Conservation (phyloP, 2,329 filamentous ascomycete genomes). For the Phaeophleospora eucalypticola region DNA sequence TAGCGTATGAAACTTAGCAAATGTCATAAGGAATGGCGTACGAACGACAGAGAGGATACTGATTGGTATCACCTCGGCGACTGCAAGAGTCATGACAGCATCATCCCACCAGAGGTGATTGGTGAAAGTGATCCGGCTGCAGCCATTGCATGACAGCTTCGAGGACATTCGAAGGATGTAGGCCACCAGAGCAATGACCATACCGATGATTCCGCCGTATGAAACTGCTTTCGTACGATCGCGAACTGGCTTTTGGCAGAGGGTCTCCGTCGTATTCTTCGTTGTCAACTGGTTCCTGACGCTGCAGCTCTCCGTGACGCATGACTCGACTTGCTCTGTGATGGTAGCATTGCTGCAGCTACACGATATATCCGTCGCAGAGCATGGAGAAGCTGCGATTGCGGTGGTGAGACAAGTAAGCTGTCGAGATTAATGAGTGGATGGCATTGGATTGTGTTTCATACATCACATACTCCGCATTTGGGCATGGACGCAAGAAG, state of each 20-base stretch:
- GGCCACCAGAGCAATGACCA: conserved; percentile 7
- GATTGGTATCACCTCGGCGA: conserved; percentile 13
- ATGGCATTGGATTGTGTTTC: background rate
- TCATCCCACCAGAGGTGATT: conserved; percentile 19
- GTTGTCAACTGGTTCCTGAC: conserved; percentile 15
- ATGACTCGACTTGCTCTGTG: conserved; percentile 11
- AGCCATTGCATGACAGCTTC: conserved; percentile 15
- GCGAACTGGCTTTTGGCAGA: conserved; percentile 11
- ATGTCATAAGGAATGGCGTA: background rate
- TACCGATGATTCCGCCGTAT: conserved; percentile 10
- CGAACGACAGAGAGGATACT: conserved; percentile 10
- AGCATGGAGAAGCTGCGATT: conserved; percentile 8
- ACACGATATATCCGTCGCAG: conserved; percentile 6
- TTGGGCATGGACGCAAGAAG: conserved; percentile 12
- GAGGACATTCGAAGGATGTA: conserved; percentile 15
- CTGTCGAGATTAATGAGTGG: conserved; percentile 3
- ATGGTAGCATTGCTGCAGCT: conserved; percentile 15
- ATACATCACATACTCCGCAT: conserved; percentile 9
- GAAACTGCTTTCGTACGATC: conserved; percentile 5
- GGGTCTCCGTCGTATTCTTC: conserved; percentile 16
- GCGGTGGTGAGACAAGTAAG: conserved; percentile 10
- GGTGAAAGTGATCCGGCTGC: conserved; percentile 10
- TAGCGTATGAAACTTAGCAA: background rate
- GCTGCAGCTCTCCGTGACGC: conserved; percentile 6
- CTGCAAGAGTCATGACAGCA: conserved; percentile 13